Base-by-base conservation (phyloP, 805 yeast species). In the Komagataella kurtzmanii region DNA sequence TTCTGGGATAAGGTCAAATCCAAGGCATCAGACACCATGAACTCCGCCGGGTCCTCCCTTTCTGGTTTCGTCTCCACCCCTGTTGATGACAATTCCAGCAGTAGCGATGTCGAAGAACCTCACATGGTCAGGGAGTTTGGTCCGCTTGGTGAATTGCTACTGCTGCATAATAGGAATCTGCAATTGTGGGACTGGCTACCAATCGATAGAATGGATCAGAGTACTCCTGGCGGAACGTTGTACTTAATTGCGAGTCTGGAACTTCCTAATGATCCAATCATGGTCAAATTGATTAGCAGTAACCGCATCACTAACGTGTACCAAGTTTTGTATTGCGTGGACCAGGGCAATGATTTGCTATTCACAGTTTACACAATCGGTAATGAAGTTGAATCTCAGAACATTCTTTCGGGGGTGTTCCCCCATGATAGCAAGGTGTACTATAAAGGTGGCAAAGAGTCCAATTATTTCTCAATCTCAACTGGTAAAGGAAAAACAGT, bases 151-250 rank as follows among this genome's bases (percentile, higher is more conserved):
- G 75, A 72, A 51, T 51, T 72, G 0, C 56, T 69, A 18, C 44
- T 65, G 1, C 65, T 60, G 0, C 63, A 56, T 48, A 56, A 57
- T 3, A 57, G 61, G 50, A 45, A 57, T 1, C 57, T 72, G 14
- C 69, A 70, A 49, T 61, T 71, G 6, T 72, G 73, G 73, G 74
- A 70, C 51, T 69, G 75, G 75, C 24, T 53, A 1, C 68, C 67
- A 2, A 23, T 49, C 36, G 51, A 46, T 8, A 24, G 17, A 2
- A 40, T 40, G 4, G 50, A 53, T 18, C 40, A 48, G 21, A 24
- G 46, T 2, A 30, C 40, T 8, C 40, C 40, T 17, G 53, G 52
- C n/a, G 61, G 61, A 3, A 56, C 59, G 7, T 49, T 69, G 24
- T 59, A 58, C 51, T 55, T 69, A 18, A 65, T 65, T 44, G 66